Evolutionary conservation across 2,329 filamentous ascomycete genomes (phyloP).

Genomic region (Polytolypa hystricis): DNA sequence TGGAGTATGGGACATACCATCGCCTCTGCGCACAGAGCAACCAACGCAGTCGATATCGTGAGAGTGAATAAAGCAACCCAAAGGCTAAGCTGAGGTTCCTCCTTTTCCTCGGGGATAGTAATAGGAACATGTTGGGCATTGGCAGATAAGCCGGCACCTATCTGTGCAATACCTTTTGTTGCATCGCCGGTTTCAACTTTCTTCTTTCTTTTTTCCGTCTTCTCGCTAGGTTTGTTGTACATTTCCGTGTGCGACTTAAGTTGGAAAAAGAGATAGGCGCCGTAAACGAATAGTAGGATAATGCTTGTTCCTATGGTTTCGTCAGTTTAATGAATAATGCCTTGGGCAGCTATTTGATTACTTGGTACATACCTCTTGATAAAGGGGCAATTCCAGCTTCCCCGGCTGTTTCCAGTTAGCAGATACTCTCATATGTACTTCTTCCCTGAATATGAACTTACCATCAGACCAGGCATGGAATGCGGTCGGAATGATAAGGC

Average conservation of each 20-base stretch:
- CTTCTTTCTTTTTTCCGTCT: slow-evolving; percentile 49
- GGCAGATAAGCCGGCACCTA: slow-evolving; percentile 41
- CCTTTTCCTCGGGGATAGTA: slow-evolving; percentile 55
- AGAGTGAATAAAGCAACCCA: slow-evolving; percentile 62
- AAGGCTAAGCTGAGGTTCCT: slow-evolving; percentile 61
- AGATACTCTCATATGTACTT: slow-evolving; percentile 1
- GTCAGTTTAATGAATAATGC: slow-evolving; percentile 11
- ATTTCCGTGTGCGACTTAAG: slow-evolving; percentile 71
- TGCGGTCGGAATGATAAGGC: slow-evolving; percentile 80
- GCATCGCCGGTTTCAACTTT: slow-evolving; percentile 41
- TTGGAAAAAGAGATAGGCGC: slow-evolving; percentile 78
- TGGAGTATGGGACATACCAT: slow-evolving; percentile 33
- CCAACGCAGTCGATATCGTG: slow-evolving; percentile 60
- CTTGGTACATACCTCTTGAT: slow-evolving; percentile 23
- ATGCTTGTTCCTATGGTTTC: slow-evolving; percentile 45
- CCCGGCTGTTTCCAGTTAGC: slow-evolving; percentile 14
- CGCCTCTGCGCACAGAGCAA: slow-evolving; percentile 64
- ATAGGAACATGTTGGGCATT: slow-evolving; percentile 36
- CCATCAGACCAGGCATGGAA: slow-evolving; percentile 52
- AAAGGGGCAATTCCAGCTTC: slow-evolving; percentile 18
- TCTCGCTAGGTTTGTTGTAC: slow-evolving; percentile 70
- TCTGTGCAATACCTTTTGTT: slow-evolving; percentile 39
- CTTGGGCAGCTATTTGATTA: neutral
- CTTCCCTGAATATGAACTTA: slow-evolving; percentile 12
- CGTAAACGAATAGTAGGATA: slow-evolving; percentile 76